Evolutionary conservation across 163 green algal genomes (phyloP).

Genomic region (Chlorella variabilis): DNA sequence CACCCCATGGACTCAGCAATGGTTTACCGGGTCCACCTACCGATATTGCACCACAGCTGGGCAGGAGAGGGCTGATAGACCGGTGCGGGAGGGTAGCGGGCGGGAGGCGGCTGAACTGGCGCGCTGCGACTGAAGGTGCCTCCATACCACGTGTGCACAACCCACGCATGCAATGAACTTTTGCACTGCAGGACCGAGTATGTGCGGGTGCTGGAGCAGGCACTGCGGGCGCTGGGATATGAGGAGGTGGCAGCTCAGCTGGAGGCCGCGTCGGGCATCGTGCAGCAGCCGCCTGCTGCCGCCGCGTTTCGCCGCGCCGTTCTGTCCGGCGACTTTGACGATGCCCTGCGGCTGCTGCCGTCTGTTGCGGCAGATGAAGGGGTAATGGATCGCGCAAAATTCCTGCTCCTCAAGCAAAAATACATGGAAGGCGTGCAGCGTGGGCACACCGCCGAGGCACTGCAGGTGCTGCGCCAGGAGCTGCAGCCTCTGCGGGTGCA

Average conservation of each 20-base stretch:
- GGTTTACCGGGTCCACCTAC: too few relatives aligned
- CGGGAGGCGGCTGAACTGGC: too few relatives aligned
- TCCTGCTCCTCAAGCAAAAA: conserved; percentile 63
- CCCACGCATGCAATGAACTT: too few relatives aligned
- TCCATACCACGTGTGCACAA: too few relatives aligned
- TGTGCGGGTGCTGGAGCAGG: conserved; percentile 83
- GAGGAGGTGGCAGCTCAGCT: conserved; percentile 64
- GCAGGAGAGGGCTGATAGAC: too few relatives aligned
- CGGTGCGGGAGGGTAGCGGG: not conserved
- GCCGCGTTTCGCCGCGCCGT: conserved; percentile 68
- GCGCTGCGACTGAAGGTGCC: too few relatives aligned
- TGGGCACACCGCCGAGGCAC: conserved; percentile 53
- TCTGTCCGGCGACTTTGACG: conserved; percentile 68
- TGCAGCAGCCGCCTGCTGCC: conserved; percentile 39
- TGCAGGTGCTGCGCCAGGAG: conserved; percentile 74
- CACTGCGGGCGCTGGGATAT: conserved; percentile 71
- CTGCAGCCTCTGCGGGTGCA: conserved; percentile 77
- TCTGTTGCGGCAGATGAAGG: conserved; percentile 41
- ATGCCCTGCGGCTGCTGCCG: conserved; percentile 68
- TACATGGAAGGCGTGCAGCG: conserved; percentile 46
- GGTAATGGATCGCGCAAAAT: conserved; percentile 53
- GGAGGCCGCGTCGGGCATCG: conserved; percentile 51
- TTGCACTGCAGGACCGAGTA: conserved; percentile 72
- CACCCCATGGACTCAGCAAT: too few relatives aligned
- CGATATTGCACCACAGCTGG: too few relatives aligned